These are phyloP conservation scores for Dioscorea dumetorum DNA, from an alignment of 106 monocot genomes.

Conservation along the genomic window DNA sequence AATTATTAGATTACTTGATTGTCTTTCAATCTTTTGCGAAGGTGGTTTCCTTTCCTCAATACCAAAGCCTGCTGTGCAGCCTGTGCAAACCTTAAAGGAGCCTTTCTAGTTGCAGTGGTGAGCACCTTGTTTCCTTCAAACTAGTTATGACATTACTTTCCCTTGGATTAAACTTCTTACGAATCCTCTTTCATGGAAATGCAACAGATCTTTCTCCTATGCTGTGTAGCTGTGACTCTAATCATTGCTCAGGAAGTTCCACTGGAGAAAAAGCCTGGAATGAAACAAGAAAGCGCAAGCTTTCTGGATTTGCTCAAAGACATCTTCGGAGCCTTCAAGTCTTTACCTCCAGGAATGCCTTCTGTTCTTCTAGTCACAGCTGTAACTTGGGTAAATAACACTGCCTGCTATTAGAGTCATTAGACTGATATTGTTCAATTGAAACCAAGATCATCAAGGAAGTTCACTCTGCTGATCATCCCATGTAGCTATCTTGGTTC, in stretches of 20 bases:
- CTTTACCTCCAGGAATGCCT: slow-evolving; percentile 21
- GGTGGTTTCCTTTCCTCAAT: slow-evolving; percentile 63
- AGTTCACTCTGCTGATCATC: slow-evolving; percentile 1
- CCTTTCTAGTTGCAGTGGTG: slow-evolving; percentile 53
- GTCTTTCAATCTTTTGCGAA: slow-evolving; percentile 5
- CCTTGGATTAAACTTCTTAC: neutral
- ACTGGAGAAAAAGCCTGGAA: neutral
- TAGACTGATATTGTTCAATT: neutral
- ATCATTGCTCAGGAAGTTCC: slow-evolving; percentile 14
- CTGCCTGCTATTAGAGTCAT: too few relatives aligned
- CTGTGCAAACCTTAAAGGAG: slow-evolving; percentile 55
- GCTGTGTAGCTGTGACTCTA: slow-evolving; percentile 13
- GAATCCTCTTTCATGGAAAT: neutral
- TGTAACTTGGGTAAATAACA: slow-evolving; percentile 14
- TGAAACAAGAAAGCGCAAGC: too few relatives aligned
- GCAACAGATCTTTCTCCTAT: slow-evolving; percentile 9
- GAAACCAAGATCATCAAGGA: too few relatives aligned
- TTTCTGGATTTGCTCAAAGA: neutral
- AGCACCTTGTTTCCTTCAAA: slow-evolving; percentile 4
- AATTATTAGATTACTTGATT: neutral
- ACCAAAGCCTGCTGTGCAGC: slow-evolving; percentile 50
- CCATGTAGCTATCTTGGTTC: slow-evolving; percentile 48
- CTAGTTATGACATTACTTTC: neutral
- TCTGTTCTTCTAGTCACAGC: slow-evolving; percentile 18
- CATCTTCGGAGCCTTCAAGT: slow-evolving; percentile 10